These are phyloP conservation scores for Kokia cookei DNA, from an alignment of 441 rosid species.

Conservation along the genomic window DNA sequence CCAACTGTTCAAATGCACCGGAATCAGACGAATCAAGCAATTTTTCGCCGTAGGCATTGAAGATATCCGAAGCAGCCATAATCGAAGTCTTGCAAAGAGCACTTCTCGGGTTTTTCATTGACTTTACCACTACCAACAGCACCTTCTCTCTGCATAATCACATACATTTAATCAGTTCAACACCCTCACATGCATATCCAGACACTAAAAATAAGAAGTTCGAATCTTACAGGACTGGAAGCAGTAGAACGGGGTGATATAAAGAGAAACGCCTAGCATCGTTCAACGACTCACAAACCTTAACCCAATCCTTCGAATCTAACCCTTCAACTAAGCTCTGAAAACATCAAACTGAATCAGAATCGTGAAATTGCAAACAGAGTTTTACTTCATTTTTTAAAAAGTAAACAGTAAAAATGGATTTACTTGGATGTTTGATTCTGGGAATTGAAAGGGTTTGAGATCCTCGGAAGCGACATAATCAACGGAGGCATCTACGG, in stretches of 20 bases:
- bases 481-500: conserved; percentile 46
- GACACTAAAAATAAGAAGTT: background rate
- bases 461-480: conserved; percentile 68
- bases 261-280: conserved; percentile 58
- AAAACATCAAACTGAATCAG: background rate
- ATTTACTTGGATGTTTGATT: conserved; percentile 50
- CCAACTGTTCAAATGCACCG: conserved; percentile 63
- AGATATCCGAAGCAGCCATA: conserved; percentile 80
- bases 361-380: background rate
- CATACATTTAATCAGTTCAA: background rate
- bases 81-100: conserved; percentile 90
- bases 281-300: conserved; percentile 63
- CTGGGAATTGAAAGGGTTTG: conserved; percentile 52
- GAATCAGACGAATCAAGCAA: conserved; percentile 35
- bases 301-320: conserved; percentile 78
- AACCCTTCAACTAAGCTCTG: conserved; percentile 60
- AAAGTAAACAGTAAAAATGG: background rate
- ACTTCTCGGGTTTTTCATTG: conserved; percentile 95
- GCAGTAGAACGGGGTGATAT: conserved; percentile 54
- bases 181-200: background rate
- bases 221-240: conserved; percentile 57
- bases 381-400: background rate
- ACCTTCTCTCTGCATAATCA: conserved; percentile 53
- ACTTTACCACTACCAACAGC: conserved; percentile 55
- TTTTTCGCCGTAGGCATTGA: conserved; percentile 59